phyloP scores from a whole-genome alignment of 129 eudicot genomes.

The Apium graveolens region DNA sequence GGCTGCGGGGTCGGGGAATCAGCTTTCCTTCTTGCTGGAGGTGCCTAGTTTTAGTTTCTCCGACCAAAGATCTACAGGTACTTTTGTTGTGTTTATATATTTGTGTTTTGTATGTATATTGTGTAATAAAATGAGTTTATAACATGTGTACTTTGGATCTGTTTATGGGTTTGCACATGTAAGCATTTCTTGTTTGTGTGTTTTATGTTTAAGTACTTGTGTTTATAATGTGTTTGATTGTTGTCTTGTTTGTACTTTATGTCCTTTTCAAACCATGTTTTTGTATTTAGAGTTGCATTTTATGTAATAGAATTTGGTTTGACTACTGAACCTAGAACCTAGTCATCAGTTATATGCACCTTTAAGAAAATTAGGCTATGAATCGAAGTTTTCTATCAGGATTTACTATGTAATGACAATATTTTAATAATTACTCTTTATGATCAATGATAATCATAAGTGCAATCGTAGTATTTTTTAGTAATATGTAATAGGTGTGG shows the following conservation, averaged over 20 bases:
- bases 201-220: neutral
- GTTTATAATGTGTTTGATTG: neutral
- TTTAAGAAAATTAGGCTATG: neutral
- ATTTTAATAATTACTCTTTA: neutral
- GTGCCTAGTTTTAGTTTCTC: conserved; percentile 47
- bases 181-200: neutral
- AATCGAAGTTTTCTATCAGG: neutral
- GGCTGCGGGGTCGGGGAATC: conserved; percentile 78
- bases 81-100: neutral
- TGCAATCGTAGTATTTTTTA: neutral
- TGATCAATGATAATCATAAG: neutral
- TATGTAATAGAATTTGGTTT: neutral
- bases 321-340: neutral
- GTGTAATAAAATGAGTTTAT: neutral
- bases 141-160: neutral
- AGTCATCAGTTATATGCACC: neutral
- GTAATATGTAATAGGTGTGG: neutral
- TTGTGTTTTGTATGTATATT: neutral
- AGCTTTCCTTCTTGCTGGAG: conserved; percentile 58
- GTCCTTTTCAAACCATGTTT: conserved; percentile 1
- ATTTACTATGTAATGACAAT: neutral
- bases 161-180: conserved; percentile 1
- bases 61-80: conserved; percentile 50
- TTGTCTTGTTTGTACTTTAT: neutral
- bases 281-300: neutral